phyloP scores from a whole-genome alignment of 139 green algal species.

The Tetraselmis striata region DNA sequence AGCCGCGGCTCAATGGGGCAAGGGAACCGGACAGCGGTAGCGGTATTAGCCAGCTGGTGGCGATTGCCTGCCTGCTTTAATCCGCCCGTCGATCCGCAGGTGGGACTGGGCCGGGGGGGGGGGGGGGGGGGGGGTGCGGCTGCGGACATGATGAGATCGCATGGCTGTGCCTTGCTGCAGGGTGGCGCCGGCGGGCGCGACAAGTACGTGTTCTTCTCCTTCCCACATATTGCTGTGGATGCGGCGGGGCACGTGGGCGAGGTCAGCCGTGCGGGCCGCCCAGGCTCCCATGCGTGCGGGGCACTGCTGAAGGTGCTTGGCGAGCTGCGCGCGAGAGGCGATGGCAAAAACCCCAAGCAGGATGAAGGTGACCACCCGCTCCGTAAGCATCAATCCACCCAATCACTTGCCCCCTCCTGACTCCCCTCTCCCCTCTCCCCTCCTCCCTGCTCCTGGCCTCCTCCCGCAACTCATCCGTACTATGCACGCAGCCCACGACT shows the following conservation, averaged over 20 bases:
- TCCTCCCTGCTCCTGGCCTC: neutral
- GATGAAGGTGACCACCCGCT: neutral
- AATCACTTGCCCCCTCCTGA: no score
- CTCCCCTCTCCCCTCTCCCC: no score
- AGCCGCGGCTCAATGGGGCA: no score
- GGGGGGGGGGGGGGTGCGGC: no score
- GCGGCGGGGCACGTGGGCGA: conserved; percentile 45
- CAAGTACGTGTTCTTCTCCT: conserved; percentile 82
- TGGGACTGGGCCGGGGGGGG: neutral
- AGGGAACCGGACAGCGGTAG: no score
- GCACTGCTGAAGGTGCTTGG: conserved; percentile 54
- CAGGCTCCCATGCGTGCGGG: conserved; percentile 67
- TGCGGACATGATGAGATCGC: no score
- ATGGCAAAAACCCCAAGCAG: neutral
- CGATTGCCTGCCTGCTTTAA: neutral
- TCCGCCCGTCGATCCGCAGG: neutral
- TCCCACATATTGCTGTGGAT: conserved; percentile 83
- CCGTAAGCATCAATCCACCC: neutral
- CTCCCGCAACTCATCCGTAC: neutral
- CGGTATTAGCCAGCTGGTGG: neutral
- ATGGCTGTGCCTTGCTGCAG: neutral
- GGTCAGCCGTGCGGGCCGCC: conserved; percentile 52
- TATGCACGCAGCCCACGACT: conserved; percentile 66
- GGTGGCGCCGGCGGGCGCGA: neutral
- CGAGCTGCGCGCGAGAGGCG: conserved; percentile 33